A percentile compares a stretch with the other conserved stretches of the same genome.
Conservation (phyloP, 768 basidiomycete genomes). For the Mycena albidolilacea region DNA sequence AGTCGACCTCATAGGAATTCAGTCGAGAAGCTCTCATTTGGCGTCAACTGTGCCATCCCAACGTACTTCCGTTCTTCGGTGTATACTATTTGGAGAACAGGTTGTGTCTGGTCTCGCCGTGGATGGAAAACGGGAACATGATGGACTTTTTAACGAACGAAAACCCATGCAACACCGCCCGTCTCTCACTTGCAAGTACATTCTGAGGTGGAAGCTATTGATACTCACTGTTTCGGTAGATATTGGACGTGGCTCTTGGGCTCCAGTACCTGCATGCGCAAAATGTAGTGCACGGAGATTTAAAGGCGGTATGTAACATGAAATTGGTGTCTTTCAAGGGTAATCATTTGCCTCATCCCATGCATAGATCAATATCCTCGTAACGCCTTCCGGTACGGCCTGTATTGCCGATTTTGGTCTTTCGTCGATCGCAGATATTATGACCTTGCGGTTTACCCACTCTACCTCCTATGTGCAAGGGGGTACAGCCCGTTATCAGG, state of each 20-base stretch:
- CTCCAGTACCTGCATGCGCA: slow-evolving; percentile 40
- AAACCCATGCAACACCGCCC: neutral
- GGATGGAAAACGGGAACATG: slow-evolving; percentile 49
- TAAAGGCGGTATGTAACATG: slow-evolving; percentile 39
- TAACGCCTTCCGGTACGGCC: slow-evolving; percentile 56
- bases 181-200: slow-evolving; percentile 22
- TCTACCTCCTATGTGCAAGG: slow-evolving; percentile 38
- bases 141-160: slow-evolving; percentile 24
- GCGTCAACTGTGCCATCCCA: slow-evolving; percentile 42
- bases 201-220: neutral
- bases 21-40: slow-evolving; percentile 41
- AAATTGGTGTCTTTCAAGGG: neutral
- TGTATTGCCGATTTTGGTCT: slow-evolving; percentile 69
- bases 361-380: slow-evolving; percentile 61
- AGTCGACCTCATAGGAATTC: slow-evolving; percentile 23
- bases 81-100: slow-evolving; percentile 37
- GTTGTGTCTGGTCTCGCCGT: slow-evolving; percentile 46
- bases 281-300: slow-evolving; percentile 42
- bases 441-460: slow-evolving; percentile 39
- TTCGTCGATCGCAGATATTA: slow-evolving; percentile 45
- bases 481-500: slow-evolving; percentile 54
- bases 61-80: slow-evolving; percentile 44
- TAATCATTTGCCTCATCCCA: neutral
- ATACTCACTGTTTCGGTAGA: slow-evolving; percentile 10
- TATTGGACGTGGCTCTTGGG: slow-evolving; percentile 37